Percentiles rank a stretch among this genome's conserved stretches.
These are phyloP conservation scores for Biscutella laevigata DNA, from an alignment of 441 rosid species.

Conservation along the genomic window DNA sequence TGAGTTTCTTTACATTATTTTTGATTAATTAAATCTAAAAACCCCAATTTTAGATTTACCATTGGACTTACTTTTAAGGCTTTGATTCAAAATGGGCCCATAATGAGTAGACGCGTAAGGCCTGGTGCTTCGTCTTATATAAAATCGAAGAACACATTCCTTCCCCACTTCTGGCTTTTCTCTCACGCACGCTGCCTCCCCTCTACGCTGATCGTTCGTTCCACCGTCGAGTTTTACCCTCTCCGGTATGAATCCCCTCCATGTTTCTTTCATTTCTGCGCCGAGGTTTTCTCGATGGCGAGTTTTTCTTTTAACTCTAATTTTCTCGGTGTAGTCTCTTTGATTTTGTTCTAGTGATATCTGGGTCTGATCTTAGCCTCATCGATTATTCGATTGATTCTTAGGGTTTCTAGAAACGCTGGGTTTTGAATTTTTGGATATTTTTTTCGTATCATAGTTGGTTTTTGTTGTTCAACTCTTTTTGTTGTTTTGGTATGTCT, in stretches of 20 bases:
- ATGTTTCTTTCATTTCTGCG: background rate
- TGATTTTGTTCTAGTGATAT: background rate
- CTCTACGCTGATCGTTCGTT: conserved; percentile 7
- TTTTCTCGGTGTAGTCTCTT: background rate
- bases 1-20: too few relatives aligned
- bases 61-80: too few relatives aligned
- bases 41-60: too few relatives aligned
- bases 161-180: conserved; percentile 14
- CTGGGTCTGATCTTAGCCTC: background rate
- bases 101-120: conserved; percentile 13
- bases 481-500: background rate
- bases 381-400: background rate
- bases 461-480: conserved; percentile 9
- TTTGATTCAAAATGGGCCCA: conserved; percentile 7
- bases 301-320: background rate
- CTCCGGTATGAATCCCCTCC: conserved; percentile 5
- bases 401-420: conserved; percentile 10
- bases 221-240: background rate
- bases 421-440: background rate
- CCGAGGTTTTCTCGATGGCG: background rate
- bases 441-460: conserved; percentile 9
- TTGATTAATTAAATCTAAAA: too few relatives aligned
- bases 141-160: background rate
- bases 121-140: background rate
- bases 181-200: conserved; percentile 16